A percentile compares a stretch with the other conserved stretches of the same genome.
Evolutionary conservation across 345 rosid genomes (phyloP).

Genomic region (Odontarrhena argentea): DNA sequence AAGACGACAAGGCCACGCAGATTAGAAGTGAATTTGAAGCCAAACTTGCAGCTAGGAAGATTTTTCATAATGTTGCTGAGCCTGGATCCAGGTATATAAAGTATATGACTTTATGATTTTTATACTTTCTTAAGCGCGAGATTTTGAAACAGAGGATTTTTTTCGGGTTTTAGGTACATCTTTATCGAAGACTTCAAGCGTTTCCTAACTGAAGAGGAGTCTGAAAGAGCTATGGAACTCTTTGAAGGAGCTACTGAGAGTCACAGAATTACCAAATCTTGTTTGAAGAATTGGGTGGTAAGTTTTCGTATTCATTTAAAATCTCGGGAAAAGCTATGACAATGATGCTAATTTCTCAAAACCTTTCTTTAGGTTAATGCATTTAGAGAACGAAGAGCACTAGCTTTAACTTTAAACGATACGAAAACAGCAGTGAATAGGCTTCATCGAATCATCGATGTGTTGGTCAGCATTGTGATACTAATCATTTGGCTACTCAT

Average conservation of each 20-base stretch:
- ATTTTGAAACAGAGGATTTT: slow-evolving; percentile 2
- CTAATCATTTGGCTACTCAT: slow-evolving; percentile 73
- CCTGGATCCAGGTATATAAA: slow-evolving; percentile 61
- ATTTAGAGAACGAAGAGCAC: slow-evolving; percentile 86
- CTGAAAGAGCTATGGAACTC: slow-evolving; percentile 58
- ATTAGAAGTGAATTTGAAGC: slow-evolving; percentile 77
- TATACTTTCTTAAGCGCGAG: slow-evolving; percentile 6
- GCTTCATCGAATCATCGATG: slow-evolving; percentile 67
- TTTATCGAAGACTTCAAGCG: slow-evolving; percentile 68
- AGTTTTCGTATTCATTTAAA: slow-evolving; percentile 22
- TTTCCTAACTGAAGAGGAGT: slow-evolving; percentile 70
- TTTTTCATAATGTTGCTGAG: slow-evolving; percentile 71
- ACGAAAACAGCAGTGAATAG: slow-evolving; percentile 92
- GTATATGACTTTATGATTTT: neutral
- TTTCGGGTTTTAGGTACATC: slow-evolving; percentile 53
- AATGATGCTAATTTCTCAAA: neutral
- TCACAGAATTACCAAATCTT: slow-evolving; percentile 61
- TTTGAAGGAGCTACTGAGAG: slow-evolving; percentile 60
- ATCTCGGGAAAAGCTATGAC: neutral
- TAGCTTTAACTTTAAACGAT: slow-evolving; percentile 81
- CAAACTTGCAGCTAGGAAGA: slow-evolving; percentile 81
- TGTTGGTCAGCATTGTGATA: slow-evolving; percentile 56
- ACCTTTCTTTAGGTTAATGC: slow-evolving; percentile 65
- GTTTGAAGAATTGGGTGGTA: slow-evolving; percentile 92
- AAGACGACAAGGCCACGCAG: slow-evolving; percentile 63